Conservation (phyloP, 2,329 filamentous ascomycete species). For the Colletotrichum sp. region DNA sequence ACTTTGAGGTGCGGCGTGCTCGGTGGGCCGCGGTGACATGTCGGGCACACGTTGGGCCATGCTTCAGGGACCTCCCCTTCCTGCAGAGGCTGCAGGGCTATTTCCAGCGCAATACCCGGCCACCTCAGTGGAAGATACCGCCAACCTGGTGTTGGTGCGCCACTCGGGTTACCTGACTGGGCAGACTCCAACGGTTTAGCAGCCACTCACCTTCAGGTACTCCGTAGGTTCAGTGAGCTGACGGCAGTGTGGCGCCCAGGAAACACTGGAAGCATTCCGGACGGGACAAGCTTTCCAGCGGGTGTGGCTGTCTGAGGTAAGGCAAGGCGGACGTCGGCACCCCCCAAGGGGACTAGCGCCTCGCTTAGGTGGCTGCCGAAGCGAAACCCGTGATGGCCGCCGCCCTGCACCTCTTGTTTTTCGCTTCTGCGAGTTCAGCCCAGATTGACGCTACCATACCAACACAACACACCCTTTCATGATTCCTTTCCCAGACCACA, state of each 20-base stretch:
- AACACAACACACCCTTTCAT: background rate
- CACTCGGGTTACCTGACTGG: too few relatives aligned
- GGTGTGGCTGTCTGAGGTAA: background rate
- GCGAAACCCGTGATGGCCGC: background rate
- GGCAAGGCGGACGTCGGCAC: background rate
- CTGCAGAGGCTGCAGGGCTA: background rate
- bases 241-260: background rate
- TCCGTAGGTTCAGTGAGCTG: background rate
- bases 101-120: constrained; percentile 3
- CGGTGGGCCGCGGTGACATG: constrained; percentile 18
- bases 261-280: background rate
- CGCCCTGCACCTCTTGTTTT: constrained; percentile 4
- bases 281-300: background rate
- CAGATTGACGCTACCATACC: background rate
- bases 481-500: background rate
- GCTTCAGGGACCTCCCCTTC: background rate
- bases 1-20: background rate
- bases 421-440: background rate
- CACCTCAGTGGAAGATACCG: background rate
- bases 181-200: too few relatives aligned
- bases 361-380: background rate
- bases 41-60: constrained; percentile 10
- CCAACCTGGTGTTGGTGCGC: background rate
- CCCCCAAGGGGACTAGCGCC: background rate
- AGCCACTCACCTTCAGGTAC: too few relatives aligned